Conservation (phyloP, 1,284 basidiomycete genomes). For the Ustilago curta region DNA sequence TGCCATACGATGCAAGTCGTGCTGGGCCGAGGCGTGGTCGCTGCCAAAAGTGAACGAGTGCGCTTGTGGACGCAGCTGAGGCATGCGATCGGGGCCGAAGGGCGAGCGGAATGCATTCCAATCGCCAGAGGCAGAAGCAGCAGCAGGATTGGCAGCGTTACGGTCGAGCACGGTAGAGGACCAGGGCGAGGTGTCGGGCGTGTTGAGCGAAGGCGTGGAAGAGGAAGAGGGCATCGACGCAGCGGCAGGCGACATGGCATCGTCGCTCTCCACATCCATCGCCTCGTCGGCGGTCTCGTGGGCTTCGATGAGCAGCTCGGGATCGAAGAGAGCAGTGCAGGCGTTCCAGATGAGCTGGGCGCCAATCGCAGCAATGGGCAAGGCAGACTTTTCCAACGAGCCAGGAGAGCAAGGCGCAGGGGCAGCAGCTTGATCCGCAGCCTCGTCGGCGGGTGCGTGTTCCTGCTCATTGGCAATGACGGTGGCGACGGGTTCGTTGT, state of each 20-base stretch:
- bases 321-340: constrained; percentile 55
- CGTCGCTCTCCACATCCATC: constrained; percentile 35
- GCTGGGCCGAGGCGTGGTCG: constrained; percentile 25
- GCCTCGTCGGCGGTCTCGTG: constrained; percentile 40
- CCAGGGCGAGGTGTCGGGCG: constrained; percentile 49
- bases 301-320: constrained; percentile 36
- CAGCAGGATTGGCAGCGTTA: constrained; percentile 8
- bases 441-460: constrained; percentile 2
- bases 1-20: constrained; percentile 51
- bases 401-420: constrained; percentile 59
- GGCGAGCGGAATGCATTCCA: constrained; percentile 55
- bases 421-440: constrained; percentile 21
- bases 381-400: constrained; percentile 60
- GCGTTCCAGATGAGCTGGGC: constrained; percentile 66
- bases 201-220: constrained; percentile 44
- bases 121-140: constrained; percentile 18
- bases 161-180: constrained; percentile 35
- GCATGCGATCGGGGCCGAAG: constrained; percentile 41
- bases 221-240: constrained; percentile 43
- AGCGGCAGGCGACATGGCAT: constrained; percentile 32
- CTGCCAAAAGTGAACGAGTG: constrained; percentile 42
- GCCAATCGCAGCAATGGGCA: constrained; percentile 61
- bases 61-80: constrained; percentile 40
- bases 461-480: constrained; percentile 4
- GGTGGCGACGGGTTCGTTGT: neutral